These are phyloP conservation scores for Tricladium varicosporioides DNA, from an alignment of 2,329 filamentous ascomycete genomes.

Conservation along the genomic window DNA sequence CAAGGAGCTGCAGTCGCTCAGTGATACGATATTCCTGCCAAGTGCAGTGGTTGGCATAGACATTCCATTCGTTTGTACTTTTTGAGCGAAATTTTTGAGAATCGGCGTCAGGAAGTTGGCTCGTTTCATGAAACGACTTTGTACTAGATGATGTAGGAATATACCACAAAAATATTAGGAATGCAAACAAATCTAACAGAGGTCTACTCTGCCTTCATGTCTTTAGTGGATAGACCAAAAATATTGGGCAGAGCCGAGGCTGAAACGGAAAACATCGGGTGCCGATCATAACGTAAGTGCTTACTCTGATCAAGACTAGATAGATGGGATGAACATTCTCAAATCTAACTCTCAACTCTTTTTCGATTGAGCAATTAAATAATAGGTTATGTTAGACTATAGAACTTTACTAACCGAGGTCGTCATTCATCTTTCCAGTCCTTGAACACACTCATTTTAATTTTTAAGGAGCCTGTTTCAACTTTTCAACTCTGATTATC, in stretches of 20 bases:
- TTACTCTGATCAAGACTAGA: too few relatives aligned
- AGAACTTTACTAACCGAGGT: too few relatives aligned
- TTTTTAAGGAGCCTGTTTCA: too few relatives aligned
- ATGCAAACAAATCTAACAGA: neutral
- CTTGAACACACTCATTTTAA: too few relatives aligned
- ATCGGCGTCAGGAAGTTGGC: neutral
- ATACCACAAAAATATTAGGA: conserved; percentile 10
- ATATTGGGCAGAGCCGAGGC: neutral
- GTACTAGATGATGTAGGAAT: conserved; percentile 15
- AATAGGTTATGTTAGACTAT: too few relatives aligned
- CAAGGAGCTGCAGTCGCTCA: neutral
- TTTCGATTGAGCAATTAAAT: too few relatives aligned
- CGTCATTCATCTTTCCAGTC: too few relatives aligned
- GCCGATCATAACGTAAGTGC: neutral
- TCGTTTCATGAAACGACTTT: neutral
- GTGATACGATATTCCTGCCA: neutral
- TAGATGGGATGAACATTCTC: too few relatives aligned
- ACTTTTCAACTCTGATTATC: too few relatives aligned
- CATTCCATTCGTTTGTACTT: neutral
- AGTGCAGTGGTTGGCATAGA: neutral
- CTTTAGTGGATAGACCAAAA: neutral
- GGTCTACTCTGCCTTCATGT: neutral
- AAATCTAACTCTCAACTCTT: too few relatives aligned
- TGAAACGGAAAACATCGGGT: conserved; percentile 5
- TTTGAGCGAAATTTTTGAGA: neutral